These are phyloP conservation scores for Pythium folliculosum DNA, from an alignment of 352 stramenopile species.

Conservation along the genomic window DNA sequence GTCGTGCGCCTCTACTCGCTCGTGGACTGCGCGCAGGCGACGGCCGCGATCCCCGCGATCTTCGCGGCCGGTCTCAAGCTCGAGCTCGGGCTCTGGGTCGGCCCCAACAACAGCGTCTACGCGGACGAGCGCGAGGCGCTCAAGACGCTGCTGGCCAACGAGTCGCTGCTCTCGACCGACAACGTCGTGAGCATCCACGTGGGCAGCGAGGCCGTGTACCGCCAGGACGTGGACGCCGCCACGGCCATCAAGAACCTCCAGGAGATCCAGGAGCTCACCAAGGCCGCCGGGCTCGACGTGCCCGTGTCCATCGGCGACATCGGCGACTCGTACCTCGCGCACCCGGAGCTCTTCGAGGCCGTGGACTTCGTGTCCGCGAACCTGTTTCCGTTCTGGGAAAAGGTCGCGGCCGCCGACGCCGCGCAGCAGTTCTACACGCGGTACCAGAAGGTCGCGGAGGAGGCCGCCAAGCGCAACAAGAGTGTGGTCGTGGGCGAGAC, in stretches of 20 bases:
- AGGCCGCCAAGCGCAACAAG: conserved; percentile 46
- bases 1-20: conserved; percentile 56
- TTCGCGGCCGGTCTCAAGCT: conserved; percentile 48
- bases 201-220: conserved; percentile 71
- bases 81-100: conserved; percentile 59
- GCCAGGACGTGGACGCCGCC: conserved; percentile 45
- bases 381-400: conserved; percentile 74
- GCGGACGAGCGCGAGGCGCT: conserved; percentile 46
- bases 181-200: conserved; percentile 64
- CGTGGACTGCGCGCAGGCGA: conserved; percentile 52
- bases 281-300: conserved; percentile 33
- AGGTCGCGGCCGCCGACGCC: conserved; percentile 36
- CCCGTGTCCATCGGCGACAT: conserved; percentile 74
- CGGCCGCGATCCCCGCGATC: conserved; percentile 39
- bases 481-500: conserved; percentile 70
- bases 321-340: conserved; percentile 45
- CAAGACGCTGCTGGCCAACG: conserved; percentile 40
- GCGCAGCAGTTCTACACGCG: conserved; percentile 49
- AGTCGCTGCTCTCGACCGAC: conserved; percentile 40
- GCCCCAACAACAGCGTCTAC: conserved; percentile 39
- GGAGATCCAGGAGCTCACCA: conserved; percentile 52
- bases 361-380: conserved; percentile 69
- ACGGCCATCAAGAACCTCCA: conserved; percentile 53
- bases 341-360: conserved; percentile 57
- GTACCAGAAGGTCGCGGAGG: conserved; percentile 36